These are phyloP conservation scores for Nannochloropsis granulata DNA, from an alignment of 108 stramenopile genomes.

Conservation along the genomic window DNA sequence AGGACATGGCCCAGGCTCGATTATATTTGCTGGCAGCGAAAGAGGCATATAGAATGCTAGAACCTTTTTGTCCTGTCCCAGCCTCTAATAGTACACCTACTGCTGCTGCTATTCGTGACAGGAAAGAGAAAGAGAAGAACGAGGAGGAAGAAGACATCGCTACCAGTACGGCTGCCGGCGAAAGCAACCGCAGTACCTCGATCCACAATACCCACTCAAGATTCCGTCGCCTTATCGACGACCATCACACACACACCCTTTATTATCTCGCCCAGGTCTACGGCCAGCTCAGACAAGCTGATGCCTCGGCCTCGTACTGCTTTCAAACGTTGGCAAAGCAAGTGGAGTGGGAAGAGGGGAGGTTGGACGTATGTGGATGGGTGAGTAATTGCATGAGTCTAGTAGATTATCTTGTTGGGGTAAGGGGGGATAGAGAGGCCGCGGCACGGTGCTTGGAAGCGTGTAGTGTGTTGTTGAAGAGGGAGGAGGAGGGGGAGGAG, in stretches of 20 bases:
- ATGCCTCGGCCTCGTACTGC: neutral
- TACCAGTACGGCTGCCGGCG: neutral
- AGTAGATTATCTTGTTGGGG: neutral
- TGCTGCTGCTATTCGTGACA: neutral
- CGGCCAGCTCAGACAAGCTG: neutral
- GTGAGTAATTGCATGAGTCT: neutral
- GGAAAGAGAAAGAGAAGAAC: neutral
- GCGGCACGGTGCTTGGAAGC: neutral
- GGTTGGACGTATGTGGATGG: neutral
- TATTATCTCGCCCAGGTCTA: constrained; percentile 23
- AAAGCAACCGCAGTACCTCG: neutral
- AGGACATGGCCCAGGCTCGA: neutral
- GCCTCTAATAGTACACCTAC: neutral
- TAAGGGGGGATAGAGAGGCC: neutral
- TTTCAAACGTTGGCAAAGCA: neutral
- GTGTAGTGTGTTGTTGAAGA: neutral
- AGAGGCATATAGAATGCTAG: neutral
- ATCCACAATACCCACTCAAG: too few species aligned
- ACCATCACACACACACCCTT: constrained; percentile 8
- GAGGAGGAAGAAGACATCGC: neutral
- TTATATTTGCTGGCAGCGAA: neutral
- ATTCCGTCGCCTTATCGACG: neutral
- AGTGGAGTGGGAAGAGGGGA: neutral
- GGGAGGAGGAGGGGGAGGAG: too few species aligned
- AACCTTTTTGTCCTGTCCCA: neutral